These are phyloP conservation scores for Sporobolomyces phaffii DNA, from an alignment of 768 basidiomycete genomes.

Conservation along the genomic window DNA sequence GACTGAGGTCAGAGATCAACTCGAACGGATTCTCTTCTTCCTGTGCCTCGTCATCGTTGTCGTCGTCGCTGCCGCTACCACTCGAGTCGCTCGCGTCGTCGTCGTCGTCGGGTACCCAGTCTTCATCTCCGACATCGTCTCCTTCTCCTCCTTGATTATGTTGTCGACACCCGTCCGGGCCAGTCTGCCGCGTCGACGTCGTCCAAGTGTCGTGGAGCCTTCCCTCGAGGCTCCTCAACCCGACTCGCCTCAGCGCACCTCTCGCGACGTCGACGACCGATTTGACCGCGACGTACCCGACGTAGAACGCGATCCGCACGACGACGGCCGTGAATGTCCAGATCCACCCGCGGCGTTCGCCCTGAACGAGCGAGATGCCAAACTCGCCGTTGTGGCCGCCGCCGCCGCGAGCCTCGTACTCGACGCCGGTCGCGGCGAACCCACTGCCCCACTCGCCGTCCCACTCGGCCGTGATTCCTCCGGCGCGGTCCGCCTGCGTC, in stretches of 20 bases:
- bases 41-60: background rate
- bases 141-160: too few relatives aligned
- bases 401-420: background rate
- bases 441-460: conserved; percentile 2
- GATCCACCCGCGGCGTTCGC: background rate
- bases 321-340: background rate
- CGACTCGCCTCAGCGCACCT: background rate
- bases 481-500: background rate
- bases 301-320: background rate
- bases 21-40: background rate
- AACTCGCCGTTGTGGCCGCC: background rate
- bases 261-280: background rate
- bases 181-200: background rate
- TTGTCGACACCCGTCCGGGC: too few relatives aligned
- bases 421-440: background rate
- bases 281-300: background rate
- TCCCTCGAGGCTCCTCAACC: background rate
- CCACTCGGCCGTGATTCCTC: background rate
- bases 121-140: background rate
- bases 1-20: background rate
- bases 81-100: background rate
- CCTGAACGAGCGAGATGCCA: background rate
- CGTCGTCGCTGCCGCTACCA: background rate
- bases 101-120: background rate
- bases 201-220: conserved; percentile 5